These are phyloP conservation scores for Leptomonas seymouri DNA, from an alignment of 208 protist genomes.

Conservation along the genomic window DNA sequence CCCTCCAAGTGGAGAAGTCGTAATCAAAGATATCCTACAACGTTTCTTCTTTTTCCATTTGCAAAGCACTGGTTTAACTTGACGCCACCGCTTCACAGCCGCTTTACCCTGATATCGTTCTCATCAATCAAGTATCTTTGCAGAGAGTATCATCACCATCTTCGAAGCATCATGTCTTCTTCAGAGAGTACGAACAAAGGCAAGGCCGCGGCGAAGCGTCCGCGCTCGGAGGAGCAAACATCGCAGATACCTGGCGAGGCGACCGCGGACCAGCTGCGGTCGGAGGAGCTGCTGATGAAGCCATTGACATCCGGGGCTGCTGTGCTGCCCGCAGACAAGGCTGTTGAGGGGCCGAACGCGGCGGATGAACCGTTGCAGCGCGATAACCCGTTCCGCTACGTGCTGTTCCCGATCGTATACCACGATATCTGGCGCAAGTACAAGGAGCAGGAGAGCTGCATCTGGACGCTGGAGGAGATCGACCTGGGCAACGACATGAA, in stretches of 20 bases:
- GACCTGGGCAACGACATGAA: slow-evolving; percentile 95
- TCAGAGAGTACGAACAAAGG: neutral
- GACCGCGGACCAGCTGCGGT: neutral
- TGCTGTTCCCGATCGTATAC: slow-evolving; percentile 99
- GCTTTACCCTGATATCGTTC: too few species aligned
- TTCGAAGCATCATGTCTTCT: slow-evolving; percentile 6
- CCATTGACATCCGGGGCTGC: slow-evolving; percentile 1
- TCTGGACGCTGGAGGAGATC: slow-evolving; percentile 99
- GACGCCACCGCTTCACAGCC: too few species aligned
- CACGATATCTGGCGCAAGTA: slow-evolving; percentile 99
- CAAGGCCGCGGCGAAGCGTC: slow-evolving; percentile 11
- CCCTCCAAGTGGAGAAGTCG: too few species aligned
- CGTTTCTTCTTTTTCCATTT: too few species aligned
- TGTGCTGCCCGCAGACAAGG: slow-evolving; percentile 15
- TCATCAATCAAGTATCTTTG: too few species aligned
- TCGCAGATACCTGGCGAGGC: neutral
- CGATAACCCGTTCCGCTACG: slow-evolving; percentile 97
- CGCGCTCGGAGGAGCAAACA: slow-evolving; percentile 2
- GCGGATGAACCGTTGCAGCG: slow-evolving; percentile 94
- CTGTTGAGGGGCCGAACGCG: slow-evolving; percentile 16
- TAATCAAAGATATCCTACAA: too few species aligned
- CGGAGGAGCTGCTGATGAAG: slow-evolving; percentile 15
- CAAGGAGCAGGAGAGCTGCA: slow-evolving; percentile 98
- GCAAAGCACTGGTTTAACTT: too few species aligned
- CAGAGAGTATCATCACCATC: too few species aligned